These are phyloP conservation scores for Phanerochaete carnosa DNA, from an alignment of 768 basidiomycete genomes.

Conservation along the genomic window DNA sequence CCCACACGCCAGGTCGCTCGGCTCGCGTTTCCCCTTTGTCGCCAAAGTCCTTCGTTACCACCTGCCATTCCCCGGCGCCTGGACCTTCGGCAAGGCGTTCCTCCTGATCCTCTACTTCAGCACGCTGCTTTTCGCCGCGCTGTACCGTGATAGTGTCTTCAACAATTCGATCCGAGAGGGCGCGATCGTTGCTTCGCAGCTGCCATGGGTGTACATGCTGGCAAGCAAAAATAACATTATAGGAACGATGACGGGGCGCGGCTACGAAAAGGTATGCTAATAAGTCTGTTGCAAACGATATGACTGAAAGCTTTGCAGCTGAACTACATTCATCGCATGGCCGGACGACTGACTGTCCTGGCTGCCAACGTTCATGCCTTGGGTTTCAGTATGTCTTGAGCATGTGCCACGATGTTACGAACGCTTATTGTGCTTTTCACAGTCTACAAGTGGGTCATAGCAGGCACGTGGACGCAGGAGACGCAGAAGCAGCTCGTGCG, in stretches of 20 bases:
- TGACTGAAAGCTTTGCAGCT: neutral
- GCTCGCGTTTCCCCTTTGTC: slow-evolving; percentile 30
- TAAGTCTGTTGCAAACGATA: neutral
- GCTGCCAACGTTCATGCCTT: slow-evolving; percentile 40
- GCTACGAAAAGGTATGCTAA: slow-evolving; percentile 46
- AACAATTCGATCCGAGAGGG: slow-evolving; percentile 30
- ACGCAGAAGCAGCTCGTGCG: slow-evolving; percentile 33
- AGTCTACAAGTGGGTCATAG: slow-evolving; percentile 57
- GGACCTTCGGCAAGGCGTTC: slow-evolving; percentile 33
- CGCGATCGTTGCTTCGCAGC: slow-evolving; percentile 39
- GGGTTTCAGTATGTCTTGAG: slow-evolving; percentile 38
- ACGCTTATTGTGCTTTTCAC: neutral
- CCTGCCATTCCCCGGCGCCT: slow-evolving; percentile 27
- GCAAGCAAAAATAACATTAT: slow-evolving; percentile 49
- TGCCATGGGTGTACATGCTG: slow-evolving; percentile 41
- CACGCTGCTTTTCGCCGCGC: slow-evolving; percentile 33
- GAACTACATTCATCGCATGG: slow-evolving; percentile 52
- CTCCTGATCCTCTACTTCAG: slow-evolving; percentile 34
- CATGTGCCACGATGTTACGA: too few relatives aligned
- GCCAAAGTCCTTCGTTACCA: slow-evolving; percentile 30
- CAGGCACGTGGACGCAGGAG: slow-evolving; percentile 34
- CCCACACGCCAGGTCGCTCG: slow-evolving; percentile 18
- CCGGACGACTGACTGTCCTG: slow-evolving; percentile 40
- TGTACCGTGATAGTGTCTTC: slow-evolving; percentile 34
- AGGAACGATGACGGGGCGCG: slow-evolving; percentile 36